A percentile compares a stretch with the other conserved stretches of the same genome.
phyloP scores from a whole-genome alignment of 768 basidiomycete species.

The Cystobasidium onofrii region DNA sequence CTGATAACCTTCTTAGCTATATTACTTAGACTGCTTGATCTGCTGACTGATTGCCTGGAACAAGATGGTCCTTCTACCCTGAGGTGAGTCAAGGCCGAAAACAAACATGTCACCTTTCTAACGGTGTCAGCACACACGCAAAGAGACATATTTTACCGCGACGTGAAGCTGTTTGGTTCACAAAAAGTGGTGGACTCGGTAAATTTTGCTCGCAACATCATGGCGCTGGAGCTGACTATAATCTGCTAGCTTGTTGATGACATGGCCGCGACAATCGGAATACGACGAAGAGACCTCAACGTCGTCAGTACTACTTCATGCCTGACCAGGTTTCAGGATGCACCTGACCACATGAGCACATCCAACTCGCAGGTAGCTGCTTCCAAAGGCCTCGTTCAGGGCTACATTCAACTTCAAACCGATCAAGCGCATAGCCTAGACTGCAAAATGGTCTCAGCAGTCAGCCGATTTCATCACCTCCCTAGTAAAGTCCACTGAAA shows the following conservation, averaged over 20 bases:
- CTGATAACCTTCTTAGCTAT: background rate
- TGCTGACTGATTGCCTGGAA: background rate
- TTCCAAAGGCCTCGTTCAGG: slow-evolving; percentile 77
- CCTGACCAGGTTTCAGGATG: background rate
- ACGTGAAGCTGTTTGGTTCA: background rate
- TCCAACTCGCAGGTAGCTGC: slow-evolving; percentile 62
- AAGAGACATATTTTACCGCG: slow-evolving; percentile 27
- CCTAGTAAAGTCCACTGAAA: background rate
- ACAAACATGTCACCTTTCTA: background rate
- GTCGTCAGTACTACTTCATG: slow-evolving; percentile 53
- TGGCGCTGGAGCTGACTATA: background rate
- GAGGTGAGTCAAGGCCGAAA: background rate
- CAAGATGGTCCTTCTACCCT: background rate
- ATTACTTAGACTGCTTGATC: background rate
- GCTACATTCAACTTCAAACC: slow-evolving; percentile 53
- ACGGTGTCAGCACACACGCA: no score
- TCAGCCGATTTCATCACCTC: background rate
- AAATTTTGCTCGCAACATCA: background rate
- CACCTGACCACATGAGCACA: background rate
- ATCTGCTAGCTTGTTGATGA: slow-evolving; percentile 69
- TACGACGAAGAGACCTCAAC: slow-evolving; percentile 67
- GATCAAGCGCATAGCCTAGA: background rate
- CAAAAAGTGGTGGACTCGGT: slow-evolving; percentile 9
- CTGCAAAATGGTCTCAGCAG: background rate
- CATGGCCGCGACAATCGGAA: slow-evolving; percentile 68